These are phyloP conservation scores for Haematococcus lacustris DNA, from an alignment of 139 green algal genomes.

Conservation along the genomic window DNA sequence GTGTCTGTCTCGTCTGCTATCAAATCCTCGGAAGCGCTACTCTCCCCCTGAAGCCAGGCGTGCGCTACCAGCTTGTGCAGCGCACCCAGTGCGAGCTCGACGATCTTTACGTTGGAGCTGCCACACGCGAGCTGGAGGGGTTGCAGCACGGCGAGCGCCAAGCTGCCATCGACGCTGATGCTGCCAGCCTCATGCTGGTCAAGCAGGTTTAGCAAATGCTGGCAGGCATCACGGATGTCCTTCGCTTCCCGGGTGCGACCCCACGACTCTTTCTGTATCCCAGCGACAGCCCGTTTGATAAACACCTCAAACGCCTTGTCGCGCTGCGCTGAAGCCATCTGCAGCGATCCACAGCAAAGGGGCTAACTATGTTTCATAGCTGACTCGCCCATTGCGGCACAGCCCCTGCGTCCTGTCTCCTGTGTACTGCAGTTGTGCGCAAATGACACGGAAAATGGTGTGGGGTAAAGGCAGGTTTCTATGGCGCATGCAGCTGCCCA, in stretches of 20 bases:
- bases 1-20: slow-evolving; percentile 28
- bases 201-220: slow-evolving; percentile 49
- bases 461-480: too few species aligned
- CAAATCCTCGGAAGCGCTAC: slow-evolving; percentile 16
- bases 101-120: slow-evolving; percentile 33
- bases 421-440: too few species aligned
- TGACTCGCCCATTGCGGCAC: too few species aligned
- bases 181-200: slow-evolving; percentile 31
- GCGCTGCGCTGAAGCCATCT: too few species aligned
- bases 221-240: slow-evolving; percentile 57
- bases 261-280: slow-evolving; percentile 65
- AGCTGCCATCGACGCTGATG: slow-evolving; percentile 13
- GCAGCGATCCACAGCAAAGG: too few species aligned
- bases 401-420: too few species aligned
- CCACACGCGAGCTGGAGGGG: slow-evolving; percentile 59
- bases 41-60: slow-evolving; percentile 76
- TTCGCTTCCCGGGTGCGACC: slow-evolving; percentile 54
- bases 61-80: slow-evolving; percentile 87
- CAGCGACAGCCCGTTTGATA: slow-evolving; percentile 48
- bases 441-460: too few species aligned
- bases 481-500: too few species aligned
- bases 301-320: slow-evolving; percentile 47
- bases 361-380: too few species aligned
- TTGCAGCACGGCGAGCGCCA: slow-evolving; percentile 51
- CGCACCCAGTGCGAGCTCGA: slow-evolving; percentile 70